Conservation (phyloP, 163 green algal genomes). For the Chlamydomonas reinhardtii region DNA sequence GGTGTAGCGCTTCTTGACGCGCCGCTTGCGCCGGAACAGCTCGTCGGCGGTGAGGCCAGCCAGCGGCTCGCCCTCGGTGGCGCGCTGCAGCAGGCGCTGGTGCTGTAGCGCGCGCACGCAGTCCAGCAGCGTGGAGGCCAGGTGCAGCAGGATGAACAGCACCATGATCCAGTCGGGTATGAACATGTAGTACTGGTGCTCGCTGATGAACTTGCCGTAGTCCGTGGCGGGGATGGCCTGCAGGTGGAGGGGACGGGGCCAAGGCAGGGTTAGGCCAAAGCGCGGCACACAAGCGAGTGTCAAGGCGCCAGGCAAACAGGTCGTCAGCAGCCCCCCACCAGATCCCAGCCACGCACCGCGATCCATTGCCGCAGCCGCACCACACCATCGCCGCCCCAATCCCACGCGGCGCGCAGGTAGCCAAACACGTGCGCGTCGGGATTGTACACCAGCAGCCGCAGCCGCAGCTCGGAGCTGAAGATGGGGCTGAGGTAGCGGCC, state of each 20-base stretch:
- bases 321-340: too few relatives aligned
- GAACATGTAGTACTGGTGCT: slow-evolving; percentile 24
- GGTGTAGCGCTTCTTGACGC: slow-evolving; percentile 43
- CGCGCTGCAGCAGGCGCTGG: slow-evolving; percentile 42
- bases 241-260: neutral
- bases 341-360: slow-evolving; percentile 17
- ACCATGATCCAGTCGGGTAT: slow-evolving; percentile 61
- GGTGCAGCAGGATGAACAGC: slow-evolving; percentile 47
- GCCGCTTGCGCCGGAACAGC: slow-evolving; percentile 50
- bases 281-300: too few relatives aligned
- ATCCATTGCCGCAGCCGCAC: slow-evolving; percentile 28
- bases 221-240: slow-evolving; percentile 51
- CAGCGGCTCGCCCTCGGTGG: slow-evolving; percentile 18
- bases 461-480: slow-evolving; percentile 12
- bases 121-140: slow-evolving; percentile 35
- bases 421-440: slow-evolving; percentile 48
- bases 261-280: too few relatives aligned
- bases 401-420: slow-evolving; percentile 33
- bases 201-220: slow-evolving; percentile 50
- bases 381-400: slow-evolving; percentile 33
- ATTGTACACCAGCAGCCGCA: slow-evolving; percentile 49
- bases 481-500: slow-evolving; percentile 42
- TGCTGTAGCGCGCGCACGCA: slow-evolving; percentile 15
- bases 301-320: too few relatives aligned
- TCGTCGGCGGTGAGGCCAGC: slow-evolving; percentile 50